phyloP scores from a whole-genome alignment of 345 rosid species.

The Linum trigynum region DNA sequence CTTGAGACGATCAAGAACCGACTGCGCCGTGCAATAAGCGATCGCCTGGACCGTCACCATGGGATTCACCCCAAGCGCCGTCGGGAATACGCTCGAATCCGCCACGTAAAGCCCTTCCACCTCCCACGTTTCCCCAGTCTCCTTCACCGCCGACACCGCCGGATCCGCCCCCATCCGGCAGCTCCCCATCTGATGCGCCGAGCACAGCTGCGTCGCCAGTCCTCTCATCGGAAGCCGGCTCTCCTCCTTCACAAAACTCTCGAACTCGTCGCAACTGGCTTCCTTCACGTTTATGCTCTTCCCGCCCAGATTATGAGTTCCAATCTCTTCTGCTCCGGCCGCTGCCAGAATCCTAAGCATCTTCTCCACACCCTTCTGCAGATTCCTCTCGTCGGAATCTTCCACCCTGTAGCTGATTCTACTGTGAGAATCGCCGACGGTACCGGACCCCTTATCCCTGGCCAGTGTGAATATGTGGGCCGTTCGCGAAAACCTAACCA shows the following conservation, averaged over 20 bases:
- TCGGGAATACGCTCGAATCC: conserved; percentile 76
- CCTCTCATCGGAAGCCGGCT: conserved; percentile 37
- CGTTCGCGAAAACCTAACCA: conserved; percentile 58
- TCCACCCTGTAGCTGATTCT: conserved; percentile 40
- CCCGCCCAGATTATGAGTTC: conserved; percentile 52
- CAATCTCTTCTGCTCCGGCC: conserved; percentile 76
- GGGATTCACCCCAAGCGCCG: conserved; percentile 79
- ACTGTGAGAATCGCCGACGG: conserved; percentile 24
- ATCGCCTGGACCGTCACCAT: conserved; percentile 82
- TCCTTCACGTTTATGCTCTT: conserved; percentile 42
- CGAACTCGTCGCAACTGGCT: conserved; percentile 33
- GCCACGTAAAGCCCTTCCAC: conserved; percentile 63
- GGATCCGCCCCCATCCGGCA: conserved; percentile 71
- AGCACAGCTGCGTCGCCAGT: conserved; percentile 40
- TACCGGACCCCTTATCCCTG: conserved; percentile 65
- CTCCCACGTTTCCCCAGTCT: conserved; percentile 79
- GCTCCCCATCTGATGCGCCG: conserved; percentile 94
- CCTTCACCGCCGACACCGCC: conserved; percentile 48
- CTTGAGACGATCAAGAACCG: conserved; percentile 39
- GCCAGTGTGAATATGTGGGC: conserved; percentile 56
- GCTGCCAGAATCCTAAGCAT: conserved; percentile 56
- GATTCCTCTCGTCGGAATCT: conserved; percentile 37
- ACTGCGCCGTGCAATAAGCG: conserved; percentile 64
- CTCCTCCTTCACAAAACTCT: conserved; percentile 56
- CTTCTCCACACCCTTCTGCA: conserved; percentile 50